Base-by-base conservation (phyloP, 75 land plant species). In the Pseudotsuga menziesii region DNA sequence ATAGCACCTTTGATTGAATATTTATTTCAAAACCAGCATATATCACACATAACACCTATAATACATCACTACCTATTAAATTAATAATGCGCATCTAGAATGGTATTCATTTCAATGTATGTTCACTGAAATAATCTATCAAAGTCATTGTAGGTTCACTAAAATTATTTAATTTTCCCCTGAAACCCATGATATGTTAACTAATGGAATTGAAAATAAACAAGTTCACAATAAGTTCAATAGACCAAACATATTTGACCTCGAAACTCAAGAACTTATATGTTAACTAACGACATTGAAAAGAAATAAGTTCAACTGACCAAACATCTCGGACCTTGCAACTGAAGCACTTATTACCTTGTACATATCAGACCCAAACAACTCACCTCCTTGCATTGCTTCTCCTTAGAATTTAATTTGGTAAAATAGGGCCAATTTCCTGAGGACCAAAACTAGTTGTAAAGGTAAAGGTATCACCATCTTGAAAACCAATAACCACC, bases 261-360 rank as follows among this genome's bases (percentile, higher is more conserved):
- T 92, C 61, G 75, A 95, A 97, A 20, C 89, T 79, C 58, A 92
- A 85, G 83, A 93, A 91, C 56, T 88, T 88, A n/a, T n/a, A n/a
- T n/a, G n/a, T n/a, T n/a, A n/a, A n/a, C n/a, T n/a, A n/a, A n/a
- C n/a, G n/a, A n/a, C n/a, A n/a, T n/a, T n/a, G n/a, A n/a, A n/a
- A n/a, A n/a, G n/a, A n/a, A n/a, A n/a, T n/a, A n/a, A n/a, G n/a
- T n/a, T n/a, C n/a, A n/a, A n/a, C n/a, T n/a, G n/a, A n/a, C n/a
- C n/a, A n/a, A n/a, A n/a, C n/a, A n/a, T n/a, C n/a, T n/a, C n/a
- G n/a, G n/a, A n/a, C n/a, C n/a, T n/a, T n/a, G n/a, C n/a, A n/a
- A n/a, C n/a, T n/a, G n/a, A n/a, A n/a, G n/a, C n/a, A n/a, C n/a
- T n/a, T n/a, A n/a, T n/a, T n/a, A n/a, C n/a, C n/a, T n/a, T n/a